Evolutionary conservation across 2,329 filamentous ascomycete species (phyloP).

Genomic region (Curvularia verruculosa): DNA sequence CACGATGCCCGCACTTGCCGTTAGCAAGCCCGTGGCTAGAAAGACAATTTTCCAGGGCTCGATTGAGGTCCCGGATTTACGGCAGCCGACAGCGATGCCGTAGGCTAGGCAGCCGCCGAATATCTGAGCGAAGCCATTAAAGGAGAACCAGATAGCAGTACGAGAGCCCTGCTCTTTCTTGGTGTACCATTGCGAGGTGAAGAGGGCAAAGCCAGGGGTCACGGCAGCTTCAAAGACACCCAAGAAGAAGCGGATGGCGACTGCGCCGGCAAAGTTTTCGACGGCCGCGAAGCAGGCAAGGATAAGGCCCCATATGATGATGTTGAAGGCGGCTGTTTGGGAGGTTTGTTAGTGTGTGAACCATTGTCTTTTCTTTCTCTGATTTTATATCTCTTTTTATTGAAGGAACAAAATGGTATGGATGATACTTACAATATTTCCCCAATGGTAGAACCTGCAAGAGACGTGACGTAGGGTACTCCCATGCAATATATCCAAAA

Average conservation of each 20-base stretch:
- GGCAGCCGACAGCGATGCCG: conserved; percentile 64
- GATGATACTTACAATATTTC: conserved; percentile 61
- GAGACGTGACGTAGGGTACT: conserved; percentile 70
- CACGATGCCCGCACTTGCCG: conserved; percentile 49
- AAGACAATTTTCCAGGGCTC: conserved; percentile 69
- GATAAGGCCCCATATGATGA: conserved; percentile 67
- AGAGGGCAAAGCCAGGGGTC: conserved; percentile 70
- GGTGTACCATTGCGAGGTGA: conserved; percentile 76
- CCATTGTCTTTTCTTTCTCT: neutral
- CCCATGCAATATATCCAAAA: conserved; percentile 64
- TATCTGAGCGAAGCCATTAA: conserved; percentile 68
- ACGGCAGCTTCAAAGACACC: conserved; percentile 72
- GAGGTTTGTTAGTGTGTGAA: conserved; percentile 1
- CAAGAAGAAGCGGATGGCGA: conserved; percentile 70
- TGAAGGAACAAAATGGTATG: neutral
- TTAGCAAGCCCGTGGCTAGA: conserved; percentile 54
- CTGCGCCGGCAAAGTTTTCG: conserved; percentile 64
- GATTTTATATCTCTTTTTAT: neutral
- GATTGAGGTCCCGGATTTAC: conserved; percentile 62
- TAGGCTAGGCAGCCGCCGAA: conserved; percentile 68
- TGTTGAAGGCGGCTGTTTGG: conserved; percentile 59
- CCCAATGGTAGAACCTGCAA: conserved; percentile 68
- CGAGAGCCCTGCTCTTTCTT: conserved; percentile 69
- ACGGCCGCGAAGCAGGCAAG: conserved; percentile 68
- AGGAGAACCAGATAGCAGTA: conserved; percentile 71